Base-by-base conservation (phyloP, 208 protist genomes). In the Sergeia podlipaevii region DNA sequence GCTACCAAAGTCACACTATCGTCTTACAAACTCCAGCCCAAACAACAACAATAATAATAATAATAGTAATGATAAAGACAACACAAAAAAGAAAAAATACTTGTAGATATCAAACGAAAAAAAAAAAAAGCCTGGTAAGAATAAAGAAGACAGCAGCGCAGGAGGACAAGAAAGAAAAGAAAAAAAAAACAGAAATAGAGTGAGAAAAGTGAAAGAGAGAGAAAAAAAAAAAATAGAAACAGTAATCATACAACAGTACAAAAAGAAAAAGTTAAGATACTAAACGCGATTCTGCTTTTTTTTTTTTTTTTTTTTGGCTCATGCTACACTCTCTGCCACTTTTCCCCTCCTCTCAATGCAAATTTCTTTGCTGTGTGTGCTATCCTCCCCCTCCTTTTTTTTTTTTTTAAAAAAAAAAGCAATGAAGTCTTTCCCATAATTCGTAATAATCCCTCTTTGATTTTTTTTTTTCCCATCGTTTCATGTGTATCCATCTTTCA, bases 91-190 rank as follows among this genome's bases (percentile, higher is more conserved):
- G 47, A 44, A 54, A 23, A 6, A 30, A 54, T 42, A 37, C 23
- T 43, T 55, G 60, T 54, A 37, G 29, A 55, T 26, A 60, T 23
- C 7, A 65, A 18, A 43, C 48, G 5, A 46, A 53, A 17, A n/a
- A 48, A 53, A 67, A n/a, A n/a, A 49, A 18, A 15, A 39, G 56
- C 36, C 20, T 26, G 33, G 41, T 52, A 51, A 44, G 41, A 23
- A 6, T 42, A 54, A 54, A 37, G 27, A 49, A 60, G 60, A 59
- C 27, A 36, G 49, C 27, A 60, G 23, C 7, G 34, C 20, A 36
- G 13, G 10, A 36, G 45, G 44, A 44, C 42, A 46, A 51, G 43
- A 30, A 11, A 42, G 11, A 57, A 41, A 33, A 58, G 47, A 33
- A 20, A 59, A 43, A 45, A 8, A 48, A 46, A 47, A 20, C 53